Conservation (phyloP, 2,329 filamentous ascomycete genomes). For the Hymenoscyphus fraxineus region DNA sequence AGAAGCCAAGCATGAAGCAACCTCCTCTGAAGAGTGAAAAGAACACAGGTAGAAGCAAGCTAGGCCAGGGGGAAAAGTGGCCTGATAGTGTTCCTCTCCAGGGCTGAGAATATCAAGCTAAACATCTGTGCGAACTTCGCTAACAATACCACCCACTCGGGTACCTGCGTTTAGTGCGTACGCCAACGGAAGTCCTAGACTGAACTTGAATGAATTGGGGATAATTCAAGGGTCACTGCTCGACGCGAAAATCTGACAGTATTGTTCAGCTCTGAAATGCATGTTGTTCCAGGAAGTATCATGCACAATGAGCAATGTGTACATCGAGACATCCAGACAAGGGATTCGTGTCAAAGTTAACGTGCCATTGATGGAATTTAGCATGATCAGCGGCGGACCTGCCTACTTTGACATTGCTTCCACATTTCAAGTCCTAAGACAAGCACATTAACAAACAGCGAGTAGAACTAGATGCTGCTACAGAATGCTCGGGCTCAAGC, state of each 20-base stretch:
- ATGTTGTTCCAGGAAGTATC: not conserved
- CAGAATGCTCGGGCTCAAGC: not conserved
- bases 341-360: not conserved
- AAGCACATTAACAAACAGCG: too few relatives aligned
- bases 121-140: not conserved
- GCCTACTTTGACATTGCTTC: not conserved
- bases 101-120: not conserved
- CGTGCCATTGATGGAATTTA: not conserved
- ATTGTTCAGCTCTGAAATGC: not conserved
- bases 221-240: not conserved
- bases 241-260: not conserved
- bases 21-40: too few relatives aligned
- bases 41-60: too few relatives aligned
- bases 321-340: not conserved
- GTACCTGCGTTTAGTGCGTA: too few relatives aligned
- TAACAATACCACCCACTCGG: too few relatives aligned
- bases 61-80: not conserved
- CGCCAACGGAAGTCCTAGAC: not conserved
- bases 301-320: not conserved
- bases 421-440: not conserved
- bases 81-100: not conserved
- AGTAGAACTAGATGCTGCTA: too few relatives aligned
- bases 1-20: too few relatives aligned
- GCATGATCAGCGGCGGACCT: not conserved
- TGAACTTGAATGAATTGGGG: not conserved